Evolutionary conservation across 192 early-diverging fungal genomes (phyloP), one percentile per base, ranked within the genome.

Genomic region (Coemansia sp.): DNA sequence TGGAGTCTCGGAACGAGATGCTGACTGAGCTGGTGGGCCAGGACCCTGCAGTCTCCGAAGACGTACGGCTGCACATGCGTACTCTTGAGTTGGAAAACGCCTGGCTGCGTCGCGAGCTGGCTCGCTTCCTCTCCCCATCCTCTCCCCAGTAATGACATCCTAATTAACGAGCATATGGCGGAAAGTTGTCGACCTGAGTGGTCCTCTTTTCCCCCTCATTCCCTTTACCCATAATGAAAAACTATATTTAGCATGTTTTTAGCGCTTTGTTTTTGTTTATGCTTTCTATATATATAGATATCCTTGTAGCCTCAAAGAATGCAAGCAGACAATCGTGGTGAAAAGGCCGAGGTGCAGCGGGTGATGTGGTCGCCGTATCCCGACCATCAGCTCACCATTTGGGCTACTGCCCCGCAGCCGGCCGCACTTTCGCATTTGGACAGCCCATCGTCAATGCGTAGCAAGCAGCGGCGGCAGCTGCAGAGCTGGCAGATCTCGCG

Each of bases 291-390:
- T 51, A 17, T 20, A 40, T 52, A 38, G 12, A 34, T 11, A 32
- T 15, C 9, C 9, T 26, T 32, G n/a, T 49, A 7, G 11, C 28
- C 23, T 14, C 9, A 15, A 49, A 42, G 5, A 40, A 56, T 46
- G 42, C 60, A 62, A 36, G 55, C 59, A 14, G 50, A 69, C 39
- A 69, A 45, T 34, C 42, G 30, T 3, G 39, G 11, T 10, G 52
- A 63, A 41, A 70, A 51, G 26, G 49, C 36, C 28, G 56, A 64
- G 41, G 26, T 56, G 18, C 61, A 54, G 46, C 58, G 55, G 6
- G 42, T 53, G 16, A 64, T 63, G 57, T 76, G 73, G 73, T 70
- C 73, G 45, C 73, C 73, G 20, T 76, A 76, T 36, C 73, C 73
- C 0, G 73, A 69, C 51, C 60, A 76, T 63, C 36, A 52, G 58